These are phyloP conservation scores for Neurospora terricola DNA, from an alignment of 495 filamentous ascomycete genomes.

Conservation along the genomic window DNA sequence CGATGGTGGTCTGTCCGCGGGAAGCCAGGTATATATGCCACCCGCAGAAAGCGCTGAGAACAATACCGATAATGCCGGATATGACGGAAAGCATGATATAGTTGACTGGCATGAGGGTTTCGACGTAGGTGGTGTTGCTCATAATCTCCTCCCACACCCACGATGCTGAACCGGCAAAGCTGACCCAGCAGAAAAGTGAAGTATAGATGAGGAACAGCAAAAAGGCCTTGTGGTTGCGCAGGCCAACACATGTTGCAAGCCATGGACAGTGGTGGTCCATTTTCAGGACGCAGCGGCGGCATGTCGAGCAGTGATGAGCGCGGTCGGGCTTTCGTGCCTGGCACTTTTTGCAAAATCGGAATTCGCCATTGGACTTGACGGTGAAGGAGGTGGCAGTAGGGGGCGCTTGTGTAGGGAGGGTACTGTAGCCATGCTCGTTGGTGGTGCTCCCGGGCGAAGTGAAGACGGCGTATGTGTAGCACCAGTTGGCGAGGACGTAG, in stretches of 20 bases:
- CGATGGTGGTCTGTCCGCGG: constrained; percentile 82
- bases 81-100: constrained; percentile 80
- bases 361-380: constrained; percentile 77
- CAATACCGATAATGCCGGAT: constrained; percentile 81
- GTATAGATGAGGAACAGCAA: constrained; percentile 90
- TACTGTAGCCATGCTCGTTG: constrained; percentile 40
- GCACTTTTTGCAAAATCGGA: constrained; percentile 95
- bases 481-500: constrained; percentile 74
- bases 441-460: constrained; percentile 68
- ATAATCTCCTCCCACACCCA: constrained; percentile 82
- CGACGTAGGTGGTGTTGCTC: constrained; percentile 44
- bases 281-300: constrained; percentile 86
- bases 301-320: constrained; percentile 91
- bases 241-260: constrained; percentile 90
- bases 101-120: constrained; percentile 78
- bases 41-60: constrained; percentile 76
- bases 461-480: constrained; percentile 86
- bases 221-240: constrained; percentile 93
- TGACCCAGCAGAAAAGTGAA: constrained; percentile 73
- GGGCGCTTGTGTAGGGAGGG: constrained; percentile 36
- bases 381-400: constrained; percentile 63
- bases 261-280: constrained; percentile 99
- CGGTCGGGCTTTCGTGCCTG: constrained; percentile 88
- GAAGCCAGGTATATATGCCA: constrained; percentile 86
- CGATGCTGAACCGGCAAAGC: constrained; percentile 56